phyloP scores from a whole-genome alignment of 1,284 basidiomycete species.

The Malassezia furfur region DNA sequence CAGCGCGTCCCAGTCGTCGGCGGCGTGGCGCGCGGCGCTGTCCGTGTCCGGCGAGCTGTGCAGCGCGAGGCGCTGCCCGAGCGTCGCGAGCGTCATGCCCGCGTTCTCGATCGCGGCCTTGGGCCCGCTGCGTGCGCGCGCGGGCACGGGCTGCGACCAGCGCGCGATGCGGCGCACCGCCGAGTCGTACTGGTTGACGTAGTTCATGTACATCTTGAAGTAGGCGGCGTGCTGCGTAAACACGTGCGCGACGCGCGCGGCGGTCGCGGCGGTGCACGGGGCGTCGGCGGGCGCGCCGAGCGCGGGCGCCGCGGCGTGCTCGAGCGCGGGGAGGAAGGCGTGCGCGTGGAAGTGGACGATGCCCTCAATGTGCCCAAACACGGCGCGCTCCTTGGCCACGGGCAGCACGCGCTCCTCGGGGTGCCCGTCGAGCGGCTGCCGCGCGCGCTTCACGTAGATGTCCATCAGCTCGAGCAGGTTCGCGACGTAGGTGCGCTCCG shows the following conservation, averaged over 20 bases:
- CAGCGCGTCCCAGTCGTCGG: neutral
- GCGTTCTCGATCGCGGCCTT: slow-evolving; percentile 5
- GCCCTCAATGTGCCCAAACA: slow-evolving; percentile 83
- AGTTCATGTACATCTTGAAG: slow-evolving; percentile 46
- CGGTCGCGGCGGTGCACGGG: slow-evolving; percentile 63
- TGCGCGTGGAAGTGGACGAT: slow-evolving; percentile 83
- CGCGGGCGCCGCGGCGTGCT: slow-evolving; percentile 53
- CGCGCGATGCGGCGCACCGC: slow-evolving; percentile 18
- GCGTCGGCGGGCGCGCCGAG: slow-evolving; percentile 48
- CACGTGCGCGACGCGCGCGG: slow-evolving; percentile 72
- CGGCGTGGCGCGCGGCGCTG: neutral
- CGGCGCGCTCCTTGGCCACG: slow-evolving; percentile 71
- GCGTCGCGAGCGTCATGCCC: neutral
- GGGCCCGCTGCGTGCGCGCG: neutral
- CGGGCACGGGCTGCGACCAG: slow-evolving; percentile 9
- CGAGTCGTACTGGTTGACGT: slow-evolving; percentile 43
- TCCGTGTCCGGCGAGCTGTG: neutral
- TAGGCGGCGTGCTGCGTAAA: slow-evolving; percentile 53
- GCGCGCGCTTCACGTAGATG: slow-evolving; percentile 83
- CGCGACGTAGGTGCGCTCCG: slow-evolving; percentile 88
- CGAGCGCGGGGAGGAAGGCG: slow-evolving; percentile 80
- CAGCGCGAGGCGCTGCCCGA: neutral
- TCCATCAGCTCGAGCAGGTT: slow-evolving; percentile 83
- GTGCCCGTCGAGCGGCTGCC: slow-evolving; percentile 54
- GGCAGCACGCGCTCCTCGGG: slow-evolving; percentile 68